Conservation (phyloP, 106 monocot genomes). For the Allium fistulosum region DNA sequence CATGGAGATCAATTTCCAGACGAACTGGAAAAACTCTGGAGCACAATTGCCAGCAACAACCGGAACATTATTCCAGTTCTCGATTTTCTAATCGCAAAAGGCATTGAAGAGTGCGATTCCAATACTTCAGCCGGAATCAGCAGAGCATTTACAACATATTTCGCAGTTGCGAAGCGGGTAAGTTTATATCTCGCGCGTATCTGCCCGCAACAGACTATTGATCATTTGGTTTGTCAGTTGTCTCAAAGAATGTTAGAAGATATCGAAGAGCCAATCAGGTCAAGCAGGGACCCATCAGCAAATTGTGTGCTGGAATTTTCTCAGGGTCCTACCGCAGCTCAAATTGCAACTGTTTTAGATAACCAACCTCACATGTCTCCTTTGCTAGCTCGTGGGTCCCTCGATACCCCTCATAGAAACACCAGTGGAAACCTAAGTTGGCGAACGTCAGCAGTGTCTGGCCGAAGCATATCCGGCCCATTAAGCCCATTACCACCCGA, state of each 20-base stretch:
- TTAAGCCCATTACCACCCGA: slow-evolving; percentile 77
- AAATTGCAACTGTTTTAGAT: slow-evolving; percentile 59
- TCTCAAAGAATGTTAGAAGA: slow-evolving; percentile 98
- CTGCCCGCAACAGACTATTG: slow-evolving; percentile 95
- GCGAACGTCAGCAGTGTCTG: slow-evolving; percentile 70
- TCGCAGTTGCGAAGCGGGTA: slow-evolving; percentile 95
- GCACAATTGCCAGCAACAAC: slow-evolving; percentile 85
- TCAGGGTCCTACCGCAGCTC: slow-evolving; percentile 59
- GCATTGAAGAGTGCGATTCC: slow-evolving; percentile 99
- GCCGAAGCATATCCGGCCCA: slow-evolving; percentile 87
- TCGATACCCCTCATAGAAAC: slow-evolving; percentile 76
- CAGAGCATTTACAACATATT: slow-evolving; percentile 90
- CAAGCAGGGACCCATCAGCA: slow-evolving; percentile 50
- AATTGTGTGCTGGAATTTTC: slow-evolving; percentile 86
- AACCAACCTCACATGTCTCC: slow-evolving; percentile 98
- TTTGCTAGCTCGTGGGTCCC: slow-evolving; percentile 93
- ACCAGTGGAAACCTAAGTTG: slow-evolving; percentile 81
- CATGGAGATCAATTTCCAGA: slow-evolving; percentile 99
- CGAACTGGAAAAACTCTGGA: slow-evolving; percentile 98
- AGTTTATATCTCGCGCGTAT: slow-evolving; percentile 96
- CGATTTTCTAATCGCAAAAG: slow-evolving; percentile 84
- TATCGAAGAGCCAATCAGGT: slow-evolving; percentile 48
- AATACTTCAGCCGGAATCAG: slow-evolving; percentile 90
- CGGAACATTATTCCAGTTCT: slow-evolving; percentile 90
- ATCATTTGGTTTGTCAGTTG: slow-evolving; percentile 90